phyloP scores from a whole-genome alignment of 192 early-diverging fungal genomes.

The Gamsiella multidivaricata region DNA sequence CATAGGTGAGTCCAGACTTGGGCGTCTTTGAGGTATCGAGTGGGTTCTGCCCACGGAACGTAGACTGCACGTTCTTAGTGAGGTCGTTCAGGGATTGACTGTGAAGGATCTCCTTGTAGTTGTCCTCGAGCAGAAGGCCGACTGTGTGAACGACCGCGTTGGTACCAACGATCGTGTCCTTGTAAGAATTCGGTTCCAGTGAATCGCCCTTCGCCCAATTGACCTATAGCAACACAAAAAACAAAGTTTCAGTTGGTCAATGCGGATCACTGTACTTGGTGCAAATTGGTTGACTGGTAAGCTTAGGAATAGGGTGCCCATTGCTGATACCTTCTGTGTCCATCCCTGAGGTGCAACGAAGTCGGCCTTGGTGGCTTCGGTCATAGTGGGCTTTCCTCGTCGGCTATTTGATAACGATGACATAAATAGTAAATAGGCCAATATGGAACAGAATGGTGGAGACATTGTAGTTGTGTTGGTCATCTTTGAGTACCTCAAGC shows the following conservation, averaged over 20 bases:
- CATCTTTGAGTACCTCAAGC: constrained; percentile 57
- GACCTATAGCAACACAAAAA: constrained; percentile 47
- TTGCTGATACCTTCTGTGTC: constrained; percentile 21
- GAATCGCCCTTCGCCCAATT: constrained; percentile 74
- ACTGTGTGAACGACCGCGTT: constrained; percentile 78
- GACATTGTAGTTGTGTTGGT: neutral
- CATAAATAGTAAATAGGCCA: neutral
- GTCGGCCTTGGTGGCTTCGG: constrained; percentile 62
- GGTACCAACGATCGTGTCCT: constrained; percentile 62
- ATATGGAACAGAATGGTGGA: neutral
- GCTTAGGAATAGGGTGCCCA: neutral
- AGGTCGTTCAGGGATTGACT: constrained; percentile 45
- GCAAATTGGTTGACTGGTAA: too few species aligned
- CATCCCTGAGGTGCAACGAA: constrained; percentile 58
- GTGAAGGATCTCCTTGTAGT: constrained; percentile 69
- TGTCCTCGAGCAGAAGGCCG: constrained; percentile 74
- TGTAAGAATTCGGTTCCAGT: constrained; percentile 68
- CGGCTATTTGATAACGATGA: constrained; percentile 6
- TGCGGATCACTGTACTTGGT: too few species aligned
- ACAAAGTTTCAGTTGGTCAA: neutral
- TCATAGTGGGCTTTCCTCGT: constrained; percentile 28
- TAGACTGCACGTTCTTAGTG: constrained; percentile 41
- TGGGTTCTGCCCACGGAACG: constrained; percentile 56
- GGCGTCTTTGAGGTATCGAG: constrained; percentile 54
- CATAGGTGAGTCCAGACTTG: constrained; percentile 60